These are phyloP conservation scores for Nannizzia gypsea DNA, from an alignment of 2,329 filamentous ascomycete genomes.

Conservation along the genomic window DNA sequence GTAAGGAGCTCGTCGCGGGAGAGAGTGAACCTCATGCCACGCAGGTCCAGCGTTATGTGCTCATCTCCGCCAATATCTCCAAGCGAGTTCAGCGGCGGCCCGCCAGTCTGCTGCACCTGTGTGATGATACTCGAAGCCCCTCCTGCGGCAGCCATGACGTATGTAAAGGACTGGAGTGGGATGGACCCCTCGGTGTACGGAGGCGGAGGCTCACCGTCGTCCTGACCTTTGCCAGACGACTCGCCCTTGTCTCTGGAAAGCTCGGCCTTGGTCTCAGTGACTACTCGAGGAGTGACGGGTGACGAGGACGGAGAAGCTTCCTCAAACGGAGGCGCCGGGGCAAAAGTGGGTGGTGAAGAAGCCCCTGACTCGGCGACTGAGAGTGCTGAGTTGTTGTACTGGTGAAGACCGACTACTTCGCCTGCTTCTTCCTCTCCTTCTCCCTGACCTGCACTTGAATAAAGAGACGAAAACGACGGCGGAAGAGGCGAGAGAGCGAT, in stretches of 20 bases:
- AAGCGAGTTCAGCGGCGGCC: slow-evolving; percentile 74
- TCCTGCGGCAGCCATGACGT: slow-evolving; percentile 96
- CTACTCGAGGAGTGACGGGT: slow-evolving; percentile 37
- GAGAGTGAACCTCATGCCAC: slow-evolving; percentile 67
- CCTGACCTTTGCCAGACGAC: slow-evolving; percentile 52
- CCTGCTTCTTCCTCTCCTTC: no score
- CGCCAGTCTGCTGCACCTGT: slow-evolving; percentile 87
- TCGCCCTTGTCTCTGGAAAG: slow-evolving; percentile 66
- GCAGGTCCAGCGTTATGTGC: slow-evolving; percentile 85
- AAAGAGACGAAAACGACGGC: slow-evolving; percentile 54
- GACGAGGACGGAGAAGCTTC: slow-evolving; percentile 35
- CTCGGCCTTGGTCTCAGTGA: slow-evolving; percentile 70
- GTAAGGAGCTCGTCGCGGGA: slow-evolving; percentile 92
- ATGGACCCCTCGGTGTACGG: slow-evolving; percentile 81
- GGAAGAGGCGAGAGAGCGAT: slow-evolving; percentile 44
- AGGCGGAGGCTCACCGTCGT: slow-evolving; percentile 85
- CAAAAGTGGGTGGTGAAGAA: slow-evolving; percentile 39
- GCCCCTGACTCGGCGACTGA: slow-evolving; percentile 39
- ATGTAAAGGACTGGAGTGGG: slow-evolving; percentile 83
- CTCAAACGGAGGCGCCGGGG: slow-evolving; percentile 41
- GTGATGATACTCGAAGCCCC: slow-evolving; percentile 98
- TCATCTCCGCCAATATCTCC: slow-evolving; percentile 61
- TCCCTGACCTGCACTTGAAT: slow-evolving; percentile 38
- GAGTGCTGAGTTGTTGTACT: slow-evolving; percentile 22
- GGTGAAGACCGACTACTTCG: slow-evolving; percentile 20